These are phyloP conservation scores for Eimeria zaria DNA, from an alignment of 169 alveolate species.

Conservation along the genomic window DNA sequence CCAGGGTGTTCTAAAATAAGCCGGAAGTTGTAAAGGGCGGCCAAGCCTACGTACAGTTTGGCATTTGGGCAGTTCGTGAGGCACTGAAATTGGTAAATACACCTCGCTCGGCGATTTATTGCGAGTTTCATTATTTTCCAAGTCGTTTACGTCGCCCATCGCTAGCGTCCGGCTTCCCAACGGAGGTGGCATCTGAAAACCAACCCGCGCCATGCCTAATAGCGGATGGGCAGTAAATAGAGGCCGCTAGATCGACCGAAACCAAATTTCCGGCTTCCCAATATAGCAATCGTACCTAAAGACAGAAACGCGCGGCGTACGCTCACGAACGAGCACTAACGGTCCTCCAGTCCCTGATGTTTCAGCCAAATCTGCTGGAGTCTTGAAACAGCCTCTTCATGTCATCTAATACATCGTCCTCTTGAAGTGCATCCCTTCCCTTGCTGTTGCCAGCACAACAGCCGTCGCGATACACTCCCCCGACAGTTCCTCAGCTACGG, in stretches of 20 bases:
- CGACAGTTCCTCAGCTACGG: neutral
- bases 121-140: neutral
- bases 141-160: neutral
- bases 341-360: neutral
- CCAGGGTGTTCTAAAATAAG: neutral
- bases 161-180: neutral
- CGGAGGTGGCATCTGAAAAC: neutral
- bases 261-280: neutral
- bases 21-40: neutral
- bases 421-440: neutral
- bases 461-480: neutral
- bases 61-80: neutral
- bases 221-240: neutral
- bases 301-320: neutral
- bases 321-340: neutral
- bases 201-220: neutral
- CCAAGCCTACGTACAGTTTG: neutral
- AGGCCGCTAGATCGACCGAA: neutral
- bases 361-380: neutral
- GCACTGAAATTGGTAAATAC: slow-evolving; percentile 10
- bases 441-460: neutral
- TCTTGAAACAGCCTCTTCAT: neutral
- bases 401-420: neutral
- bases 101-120: slow-evolving; percentile 12
- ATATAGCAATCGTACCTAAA: neutral